Evolutionary conservation across 2,329 filamentous ascomycete species (phyloP).

Genomic region (Incumbomyces delicatus): DNA sequence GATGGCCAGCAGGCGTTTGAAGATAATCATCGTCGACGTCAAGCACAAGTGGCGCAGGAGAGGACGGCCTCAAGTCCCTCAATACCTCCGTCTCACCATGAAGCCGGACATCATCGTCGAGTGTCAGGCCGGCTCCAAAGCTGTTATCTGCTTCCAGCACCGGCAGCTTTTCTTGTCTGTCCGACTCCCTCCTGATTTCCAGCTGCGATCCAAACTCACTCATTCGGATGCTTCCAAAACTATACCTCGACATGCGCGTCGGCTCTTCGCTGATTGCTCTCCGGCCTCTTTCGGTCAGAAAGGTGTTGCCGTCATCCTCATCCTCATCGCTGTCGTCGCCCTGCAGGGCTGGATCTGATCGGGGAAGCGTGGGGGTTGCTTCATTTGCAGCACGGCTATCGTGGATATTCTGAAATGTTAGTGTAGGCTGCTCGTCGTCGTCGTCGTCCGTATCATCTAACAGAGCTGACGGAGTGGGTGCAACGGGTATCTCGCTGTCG

Average conservation of each 20-base stretch:
- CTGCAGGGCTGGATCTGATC: constrained; percentile 28
- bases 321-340: constrained; percentile 26
- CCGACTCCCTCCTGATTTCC: constrained; percentile 22
- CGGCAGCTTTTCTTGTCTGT: constrained; percentile 8
- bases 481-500: constrained; percentile 31
- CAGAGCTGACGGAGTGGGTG: constrained; percentile 19
- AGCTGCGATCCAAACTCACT: constrained; percentile 42
- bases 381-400: background rate
- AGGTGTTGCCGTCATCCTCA: constrained; percentile 14
- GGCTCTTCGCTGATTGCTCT: constrained; percentile 31
- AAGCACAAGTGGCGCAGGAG: constrained; percentile 23
- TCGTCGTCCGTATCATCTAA: constrained; percentile 14
- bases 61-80: constrained; percentile 9
- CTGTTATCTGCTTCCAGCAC: constrained; percentile 32
- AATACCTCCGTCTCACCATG: constrained; percentile 19
- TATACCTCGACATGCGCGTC: constrained; percentile 32
- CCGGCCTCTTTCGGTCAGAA: constrained; percentile 33
- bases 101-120: constrained; percentile 25
- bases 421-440: constrained; percentile 11
- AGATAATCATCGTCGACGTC: constrained; percentile 22
- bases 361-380: constrained; percentile 13
- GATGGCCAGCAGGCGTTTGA: constrained; percentile 27
- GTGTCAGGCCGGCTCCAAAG: constrained; percentile 29
- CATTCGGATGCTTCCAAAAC: constrained; percentile 32
- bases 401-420: constrained; percentile 15